Evolutionary conservation across 176 grass and related monocot genomes (phyloP), one percentile per base, ranked within the genome.

Genomic region (Aegilops bicornis): DNA sequence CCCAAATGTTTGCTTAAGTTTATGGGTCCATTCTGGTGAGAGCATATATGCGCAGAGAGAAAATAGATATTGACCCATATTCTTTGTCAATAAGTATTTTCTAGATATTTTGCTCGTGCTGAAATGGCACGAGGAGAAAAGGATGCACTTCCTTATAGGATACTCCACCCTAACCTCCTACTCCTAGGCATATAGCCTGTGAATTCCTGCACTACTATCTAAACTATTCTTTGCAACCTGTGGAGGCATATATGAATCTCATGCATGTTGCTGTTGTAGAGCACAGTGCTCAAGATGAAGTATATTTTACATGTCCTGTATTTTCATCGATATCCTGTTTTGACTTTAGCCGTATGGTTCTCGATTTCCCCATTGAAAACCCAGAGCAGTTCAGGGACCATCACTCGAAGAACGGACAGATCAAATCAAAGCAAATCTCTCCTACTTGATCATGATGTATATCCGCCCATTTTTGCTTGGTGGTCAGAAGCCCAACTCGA

Each of bases 351-450:
- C 29, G 10, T 3, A 48, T 33, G 16, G 27, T 56, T 54, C 27
- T 54, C 73, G 5, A 67, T 47, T 16, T 76, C 2, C 5, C 43
- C 73, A 76, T 31, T 52, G 73, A 76, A 76, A 76, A 76, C 30
- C 14, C 4, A 32, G 45, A 77, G 73, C 73, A 76, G 16, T 54
- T 54, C 50, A 54, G 3, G 73, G 43, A 76, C 72, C 72, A 75
- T 50, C 42, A 45, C 43, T 30, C 24, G 23, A 76, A 16, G 42
- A 76, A 3, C 25, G 43, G 43, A 52, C 24, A 52, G 73, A 52
- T 76, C 43, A 76, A 52, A 75, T 75, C 72, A 48, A 17, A 47
- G 40, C 72, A 75, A 27, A 76, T 76, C 45, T 54, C 73, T 54
- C 27, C 47, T 32, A 77, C 47, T 22, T 56, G 74, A 56, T 56